phyloP scores from a whole-genome alignment of 164 flowering plant genomes.

The Nymphaea colorata region DNA sequence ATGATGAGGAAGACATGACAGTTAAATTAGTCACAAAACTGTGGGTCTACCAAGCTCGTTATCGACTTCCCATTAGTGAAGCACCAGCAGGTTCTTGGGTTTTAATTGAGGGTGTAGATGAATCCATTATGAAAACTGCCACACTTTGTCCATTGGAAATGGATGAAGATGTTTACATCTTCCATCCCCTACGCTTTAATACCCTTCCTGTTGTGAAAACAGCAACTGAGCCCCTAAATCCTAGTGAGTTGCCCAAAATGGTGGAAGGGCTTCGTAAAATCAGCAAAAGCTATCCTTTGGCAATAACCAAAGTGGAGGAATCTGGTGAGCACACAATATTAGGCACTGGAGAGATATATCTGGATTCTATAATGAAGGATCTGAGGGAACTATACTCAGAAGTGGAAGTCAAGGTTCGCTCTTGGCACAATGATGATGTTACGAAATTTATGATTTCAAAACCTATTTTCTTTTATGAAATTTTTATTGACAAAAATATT shows the following conservation, averaged over 20 bases:
- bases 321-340: constrained; percentile 98
- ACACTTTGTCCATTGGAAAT: constrained; percentile 72
- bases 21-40: constrained; percentile 89
- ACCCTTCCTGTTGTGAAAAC: constrained; percentile 96
- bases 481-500: background rate
- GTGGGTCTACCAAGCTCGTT: constrained; percentile 97
- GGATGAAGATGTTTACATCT: constrained; percentile 88
- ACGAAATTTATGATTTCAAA: background rate
- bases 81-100: constrained; percentile 99
- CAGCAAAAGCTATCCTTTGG: constrained; percentile 94
- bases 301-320: constrained; percentile 96
- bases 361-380: constrained; percentile 98
- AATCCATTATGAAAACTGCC: constrained; percentile 97
- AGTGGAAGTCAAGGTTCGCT: constrained; percentile 88
- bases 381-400: constrained; percentile 98
- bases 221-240: constrained; percentile 96
- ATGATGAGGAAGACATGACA: constrained; percentile 98
- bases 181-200: constrained; percentile 86
- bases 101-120: constrained; percentile 98
- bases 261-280: constrained; percentile 98
- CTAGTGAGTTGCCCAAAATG: constrained; percentile 98
- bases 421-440: background rate
- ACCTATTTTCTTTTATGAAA: background rate
- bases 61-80: constrained; percentile 78
- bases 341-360: constrained; percentile 93